Conservation (phyloP, 768 basidiomycete species). For the Russula brevipes region DNA sequence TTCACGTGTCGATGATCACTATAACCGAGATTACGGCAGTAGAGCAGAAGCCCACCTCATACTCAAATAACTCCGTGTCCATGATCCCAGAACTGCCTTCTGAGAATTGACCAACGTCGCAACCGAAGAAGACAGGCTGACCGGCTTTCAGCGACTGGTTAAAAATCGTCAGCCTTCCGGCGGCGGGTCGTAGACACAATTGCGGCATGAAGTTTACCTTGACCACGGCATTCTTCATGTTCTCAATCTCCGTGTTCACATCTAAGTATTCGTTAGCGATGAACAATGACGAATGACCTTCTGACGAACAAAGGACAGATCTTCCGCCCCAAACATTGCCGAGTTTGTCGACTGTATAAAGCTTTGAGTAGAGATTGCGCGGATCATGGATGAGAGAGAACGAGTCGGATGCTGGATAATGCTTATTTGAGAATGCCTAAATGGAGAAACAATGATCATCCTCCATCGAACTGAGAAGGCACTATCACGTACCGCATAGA, state of each 20-base stretch:
- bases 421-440: conserved; percentile 29
- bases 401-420: conserved; percentile 45
- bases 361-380: conserved; percentile 71
- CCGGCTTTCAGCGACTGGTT: conserved; percentile 63
- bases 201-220: conserved; percentile 39
- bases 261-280: conserved; percentile 42
- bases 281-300: not conserved
- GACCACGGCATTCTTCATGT: conserved; percentile 77
- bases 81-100: conserved; percentile 69
- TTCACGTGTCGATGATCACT: conserved; percentile 29
- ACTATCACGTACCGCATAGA: conserved; percentile 45
- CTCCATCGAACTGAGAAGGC: conserved; percentile 16
- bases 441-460: conserved; percentile 13
- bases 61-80: conserved; percentile 80
- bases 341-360: conserved; percentile 89
- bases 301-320: conserved; percentile 68
- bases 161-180: not conserved
- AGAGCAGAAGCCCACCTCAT: conserved; percentile 48
- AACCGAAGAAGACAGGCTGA: conserved; percentile 91
- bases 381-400: conserved; percentile 97
- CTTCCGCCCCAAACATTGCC: conserved; percentile 90
- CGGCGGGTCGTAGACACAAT: too few relatives aligned
- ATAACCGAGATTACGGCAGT: not conserved
- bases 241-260: conserved; percentile 81
- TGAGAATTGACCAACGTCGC: conserved; percentile 88